Base-by-base conservation (phyloP, 495 filamentous ascomycete species). In the Penicillium egyptiacum region DNA sequence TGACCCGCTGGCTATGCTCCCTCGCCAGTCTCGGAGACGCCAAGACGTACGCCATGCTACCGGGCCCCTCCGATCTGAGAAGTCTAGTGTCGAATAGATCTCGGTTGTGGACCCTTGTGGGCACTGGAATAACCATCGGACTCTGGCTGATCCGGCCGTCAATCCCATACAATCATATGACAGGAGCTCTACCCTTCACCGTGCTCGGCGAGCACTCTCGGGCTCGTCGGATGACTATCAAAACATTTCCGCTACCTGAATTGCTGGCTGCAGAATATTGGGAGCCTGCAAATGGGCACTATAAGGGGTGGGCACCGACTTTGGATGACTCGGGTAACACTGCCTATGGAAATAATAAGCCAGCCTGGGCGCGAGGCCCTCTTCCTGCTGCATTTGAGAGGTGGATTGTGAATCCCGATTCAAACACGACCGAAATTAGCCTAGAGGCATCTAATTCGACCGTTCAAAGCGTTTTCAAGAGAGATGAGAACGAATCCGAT, bases 131-230 rank as follows among this genome's bases (percentile, higher is more conserved):
- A 5, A 63, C 57, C 17, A 28, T 56, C 9, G 54, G 26, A 11
- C 45, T 61, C 2, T 67, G 57, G 51, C 4, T 65, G 14, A 48
- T 56, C 10, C 63, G 70, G 19, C 70, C 70, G 9, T 20, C 64
- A 12, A 49, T 71, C 6, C 69, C 70, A 0, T 73, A 67, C n/a
- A 65, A 73, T 39, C 70, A 73, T 45, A 62, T 73, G 11, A 68
- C 70, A 0, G 61, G 64, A 5, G 67, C 70, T 1, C 57, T 73
- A 6, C 70, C 70, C 14, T 61, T 71, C 43, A 63, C 61, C 7
- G 43, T 73, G 35, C 60, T 70, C n/a, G 64, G 67, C 25, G 67
- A 67, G 59, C 25, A 61, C 57, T 40, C 57, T 58, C 6, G 48
- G 10, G 20, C 61, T 57, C 54, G 42, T 30, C 37, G 26, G 9